Conservation (phyloP, 169 alveolate genomes). For the Cryptosporidium bovis region DNA sequence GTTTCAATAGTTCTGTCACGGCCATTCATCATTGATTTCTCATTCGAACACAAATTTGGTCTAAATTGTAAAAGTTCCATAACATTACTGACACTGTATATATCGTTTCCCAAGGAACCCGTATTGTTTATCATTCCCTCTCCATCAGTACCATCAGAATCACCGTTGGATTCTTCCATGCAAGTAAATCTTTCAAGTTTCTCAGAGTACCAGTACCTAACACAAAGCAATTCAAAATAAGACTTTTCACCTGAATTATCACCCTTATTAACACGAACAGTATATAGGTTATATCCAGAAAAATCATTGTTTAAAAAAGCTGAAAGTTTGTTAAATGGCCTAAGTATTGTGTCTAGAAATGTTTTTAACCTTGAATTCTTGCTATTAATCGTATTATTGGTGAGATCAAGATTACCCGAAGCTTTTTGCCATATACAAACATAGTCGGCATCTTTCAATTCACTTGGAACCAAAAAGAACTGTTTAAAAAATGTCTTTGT, state of each 20-base stretch:
- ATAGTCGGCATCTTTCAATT: slow-evolving; percentile 20
- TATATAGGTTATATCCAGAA: slow-evolving; percentile 17
- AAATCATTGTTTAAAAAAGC: slow-evolving; percentile 27
- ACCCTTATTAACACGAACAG: slow-evolving; percentile 5
- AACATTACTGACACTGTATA: slow-evolving; percentile 21
- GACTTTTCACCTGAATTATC: not conserved
- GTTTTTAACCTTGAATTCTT: slow-evolving; percentile 6
- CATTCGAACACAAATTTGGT: not conserved
- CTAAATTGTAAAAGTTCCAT: slow-evolving; percentile 32
- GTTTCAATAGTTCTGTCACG: not conserved
- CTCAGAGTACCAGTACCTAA: slow-evolving; percentile 69
- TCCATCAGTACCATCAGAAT: not conserved
- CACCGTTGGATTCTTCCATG: slow-evolving; percentile 23
- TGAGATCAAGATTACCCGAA: not conserved
- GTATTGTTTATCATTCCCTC: slow-evolving; percentile 14
- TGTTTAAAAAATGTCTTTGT: slow-evolving; percentile 8
- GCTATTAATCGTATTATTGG: not conserved
- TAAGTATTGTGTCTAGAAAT: not conserved
- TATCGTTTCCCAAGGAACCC: slow-evolving; percentile 29
- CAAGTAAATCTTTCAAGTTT: slow-evolving; percentile 15
- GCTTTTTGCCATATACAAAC: slow-evolving; percentile 38
- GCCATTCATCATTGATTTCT: not conserved
- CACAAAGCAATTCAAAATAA: slow-evolving; percentile 66
- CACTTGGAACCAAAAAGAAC: slow-evolving; percentile 25
- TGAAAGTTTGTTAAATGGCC: slow-evolving; percentile 36